phyloP scores from a whole-genome alignment of 495 filamentous ascomycete species.

The Penicillium turbatum region DNA sequence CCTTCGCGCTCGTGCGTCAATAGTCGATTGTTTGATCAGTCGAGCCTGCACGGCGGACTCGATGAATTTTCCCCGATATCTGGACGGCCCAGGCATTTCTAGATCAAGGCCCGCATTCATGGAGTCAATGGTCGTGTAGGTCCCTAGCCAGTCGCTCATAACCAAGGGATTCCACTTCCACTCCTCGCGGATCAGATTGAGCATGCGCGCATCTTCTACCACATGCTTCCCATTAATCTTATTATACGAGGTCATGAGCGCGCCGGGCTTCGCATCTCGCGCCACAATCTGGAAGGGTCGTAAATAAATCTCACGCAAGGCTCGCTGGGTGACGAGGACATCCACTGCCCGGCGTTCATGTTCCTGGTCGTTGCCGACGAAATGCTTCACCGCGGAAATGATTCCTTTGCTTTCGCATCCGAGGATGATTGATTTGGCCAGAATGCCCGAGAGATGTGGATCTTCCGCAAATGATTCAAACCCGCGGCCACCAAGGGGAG shows the following conservation, averaged over 20 bases:
- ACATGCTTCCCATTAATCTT: conserved; percentile 66
- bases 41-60: conserved; percentile 53
- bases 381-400: conserved; percentile 65
- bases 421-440: conserved; percentile 55
- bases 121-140: conserved; percentile 57
- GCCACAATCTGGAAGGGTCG: conserved; percentile 68
- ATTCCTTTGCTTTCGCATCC: conserved; percentile 59
- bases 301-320: conserved; percentile 69
- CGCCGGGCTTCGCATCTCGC: conserved; percentile 54
- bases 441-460: conserved; percentile 56
- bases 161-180: conserved; percentile 55
- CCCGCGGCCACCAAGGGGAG: conserved; percentile 64
- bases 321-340: conserved; percentile 57
- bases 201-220: conserved; percentile 52
- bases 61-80: conserved; percentile 42
- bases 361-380: conserved; percentile 69
- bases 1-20: conserved; percentile 54
- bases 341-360: conserved; percentile 58
- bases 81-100: conserved; percentile 66
- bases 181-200: conserved; percentile 60
- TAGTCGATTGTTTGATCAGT: conserved; percentile 45
- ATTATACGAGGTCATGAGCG: conserved; percentile 74
- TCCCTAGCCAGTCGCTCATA: conserved; percentile 45
- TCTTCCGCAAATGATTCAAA: conserved; percentile 74
- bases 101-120: conserved; percentile 62